These are phyloP conservation scores for Penicillium sp. DNA, from an alignment of 2,329 filamentous ascomycete species.

Conservation along the genomic window DNA sequence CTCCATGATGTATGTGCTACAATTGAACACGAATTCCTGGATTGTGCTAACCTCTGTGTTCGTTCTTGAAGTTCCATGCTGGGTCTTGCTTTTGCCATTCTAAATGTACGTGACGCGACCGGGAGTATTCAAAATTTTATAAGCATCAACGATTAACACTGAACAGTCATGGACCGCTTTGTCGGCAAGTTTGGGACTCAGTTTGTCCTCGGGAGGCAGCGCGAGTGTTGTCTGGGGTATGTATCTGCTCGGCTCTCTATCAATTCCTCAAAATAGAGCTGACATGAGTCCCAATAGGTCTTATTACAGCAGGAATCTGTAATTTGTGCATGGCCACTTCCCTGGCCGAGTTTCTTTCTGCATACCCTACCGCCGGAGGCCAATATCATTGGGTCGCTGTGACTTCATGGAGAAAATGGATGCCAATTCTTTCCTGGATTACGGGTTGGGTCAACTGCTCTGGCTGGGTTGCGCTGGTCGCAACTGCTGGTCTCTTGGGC, in stretches of 20 bases:
- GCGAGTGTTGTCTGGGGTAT: conserved; percentile 72
- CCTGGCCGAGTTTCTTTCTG: conserved; percentile 69
- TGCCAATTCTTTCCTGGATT: conserved; percentile 65
- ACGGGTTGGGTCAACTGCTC: conserved; percentile 69
- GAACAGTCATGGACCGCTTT: conserved; percentile 59
- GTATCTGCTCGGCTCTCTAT: neutral
- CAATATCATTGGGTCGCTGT: conserved; percentile 72
- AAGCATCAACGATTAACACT: conserved; percentile 7
- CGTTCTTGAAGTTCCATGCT: conserved; percentile 52
- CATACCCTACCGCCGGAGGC: conserved; percentile 61
- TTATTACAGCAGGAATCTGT: conserved; percentile 63
- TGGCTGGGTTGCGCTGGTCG: conserved; percentile 68
- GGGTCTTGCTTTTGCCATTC: conserved; percentile 61
- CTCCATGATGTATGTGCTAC: conserved; percentile 46
- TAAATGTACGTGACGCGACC: conserved; percentile 47
- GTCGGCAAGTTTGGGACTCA: conserved; percentile 58
- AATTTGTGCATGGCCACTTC: conserved; percentile 69
- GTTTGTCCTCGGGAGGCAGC: conserved; percentile 69
- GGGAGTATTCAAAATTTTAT: neutral
- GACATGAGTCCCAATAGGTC: conserved; percentile 25
- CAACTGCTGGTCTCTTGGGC: conserved; percentile 66
- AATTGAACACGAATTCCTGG: neutral
- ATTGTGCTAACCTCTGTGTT: conserved; percentile 10
- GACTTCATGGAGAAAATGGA: conserved; percentile 57
- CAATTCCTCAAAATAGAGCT: neutral